A percentile compares a stretch with the other conserved stretches of the same genome.
Evolutionary conservation across 23 red algal genomes (phyloP).

Genomic region (Cyanidium caldarium): DNA sequence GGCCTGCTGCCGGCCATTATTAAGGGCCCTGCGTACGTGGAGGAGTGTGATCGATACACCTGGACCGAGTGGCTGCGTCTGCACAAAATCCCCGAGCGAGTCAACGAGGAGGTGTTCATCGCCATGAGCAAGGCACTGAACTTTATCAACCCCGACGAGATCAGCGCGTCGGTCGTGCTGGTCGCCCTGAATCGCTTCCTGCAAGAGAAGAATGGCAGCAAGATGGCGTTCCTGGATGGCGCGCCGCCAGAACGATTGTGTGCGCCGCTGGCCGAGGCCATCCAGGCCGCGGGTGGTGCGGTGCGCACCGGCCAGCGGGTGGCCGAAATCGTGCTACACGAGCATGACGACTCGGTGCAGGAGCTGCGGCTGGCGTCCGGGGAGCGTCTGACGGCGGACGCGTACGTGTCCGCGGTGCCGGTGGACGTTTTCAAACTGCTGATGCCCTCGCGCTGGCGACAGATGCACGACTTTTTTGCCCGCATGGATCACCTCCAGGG

Average conservation of each 20-base stretch:
- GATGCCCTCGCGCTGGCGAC: constrained; percentile 39
- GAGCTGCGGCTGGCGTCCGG: neutral
- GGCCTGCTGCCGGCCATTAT: constrained; percentile 86
- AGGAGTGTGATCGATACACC: constrained; percentile 51
- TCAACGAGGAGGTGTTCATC: constrained; percentile 93
- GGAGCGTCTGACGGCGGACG: constrained; percentile 47
- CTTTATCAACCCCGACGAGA: constrained; percentile 97
- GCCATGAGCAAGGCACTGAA: constrained; percentile 97
- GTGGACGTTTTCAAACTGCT: constrained; percentile 88
- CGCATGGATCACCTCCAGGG: constrained; percentile 44
- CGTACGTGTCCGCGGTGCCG: constrained; percentile 79
- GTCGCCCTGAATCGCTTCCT: constrained; percentile 92
- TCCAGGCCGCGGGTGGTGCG: constrained; percentile 38
- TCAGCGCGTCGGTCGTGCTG: constrained; percentile 81
- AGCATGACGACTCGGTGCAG: constrained; percentile 24
- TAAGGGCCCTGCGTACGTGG: constrained; percentile 69
- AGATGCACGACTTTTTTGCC: constrained; percentile 13
- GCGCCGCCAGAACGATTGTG: constrained; percentile 89
- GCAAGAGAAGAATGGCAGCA: constrained; percentile 77
- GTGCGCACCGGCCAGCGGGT: constrained; percentile 29
- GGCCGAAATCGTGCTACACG: constrained; percentile 29
- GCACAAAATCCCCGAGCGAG: constrained; percentile 68
- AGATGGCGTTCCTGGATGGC: constrained; percentile 96
- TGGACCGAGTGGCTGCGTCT: constrained; percentile 89
- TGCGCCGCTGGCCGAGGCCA: constrained; percentile 45